phyloP scores from a whole-genome alignment of 2,329 filamentous ascomycete genomes.

The Colletotrichum orbiculare region DNA sequence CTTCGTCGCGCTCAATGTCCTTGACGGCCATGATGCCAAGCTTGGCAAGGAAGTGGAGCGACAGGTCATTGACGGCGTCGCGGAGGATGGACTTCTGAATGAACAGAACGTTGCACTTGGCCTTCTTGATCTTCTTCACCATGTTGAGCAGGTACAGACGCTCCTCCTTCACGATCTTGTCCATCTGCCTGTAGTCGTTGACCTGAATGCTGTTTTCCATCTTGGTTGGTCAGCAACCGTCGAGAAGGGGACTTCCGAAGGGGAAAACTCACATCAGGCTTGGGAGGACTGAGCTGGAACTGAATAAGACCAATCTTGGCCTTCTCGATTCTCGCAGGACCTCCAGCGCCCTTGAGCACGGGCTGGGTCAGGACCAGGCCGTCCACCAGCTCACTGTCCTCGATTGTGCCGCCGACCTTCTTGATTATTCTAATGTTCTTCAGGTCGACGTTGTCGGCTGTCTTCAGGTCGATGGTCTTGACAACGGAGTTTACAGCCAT shows the following conservation, averaged over 20 bases:
- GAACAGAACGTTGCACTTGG: constrained; percentile 97
- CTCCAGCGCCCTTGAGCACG: constrained; percentile 92
- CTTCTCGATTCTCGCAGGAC: constrained; percentile 95
- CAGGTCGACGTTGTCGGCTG: constrained; percentile 94
- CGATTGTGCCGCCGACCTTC: constrained; percentile 97
- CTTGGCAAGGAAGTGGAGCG: constrained; percentile 96
- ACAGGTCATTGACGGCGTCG: constrained; percentile 97
- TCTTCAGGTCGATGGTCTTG: constrained; percentile 95
- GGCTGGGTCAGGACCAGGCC: constrained; percentile 92
- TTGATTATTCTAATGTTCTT: constrained; percentile 97
- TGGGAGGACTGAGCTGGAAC: constrained; percentile 97
- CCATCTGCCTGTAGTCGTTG: constrained; percentile 99
- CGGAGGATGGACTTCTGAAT: constrained; percentile 99
- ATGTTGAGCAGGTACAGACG: constrained; percentile 97
- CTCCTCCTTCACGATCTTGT: constrained; percentile 99
- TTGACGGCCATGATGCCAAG: constrained; percentile 96
- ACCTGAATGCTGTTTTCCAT: constrained; percentile 99
- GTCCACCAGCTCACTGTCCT: constrained; percentile 97
- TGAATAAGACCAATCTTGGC: constrained; percentile 96
- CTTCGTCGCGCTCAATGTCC: constrained; percentile 98
- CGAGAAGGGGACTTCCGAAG: constrained; percentile 4
- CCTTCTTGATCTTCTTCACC: constrained; percentile 99
- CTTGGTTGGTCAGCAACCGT: constrained; percentile 53
- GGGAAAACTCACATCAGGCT: constrained; percentile 81
- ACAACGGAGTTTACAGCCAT: constrained; percentile 98